Conservation (phyloP, 208 protist species). For the Wallacemonas sp. region DNA sequence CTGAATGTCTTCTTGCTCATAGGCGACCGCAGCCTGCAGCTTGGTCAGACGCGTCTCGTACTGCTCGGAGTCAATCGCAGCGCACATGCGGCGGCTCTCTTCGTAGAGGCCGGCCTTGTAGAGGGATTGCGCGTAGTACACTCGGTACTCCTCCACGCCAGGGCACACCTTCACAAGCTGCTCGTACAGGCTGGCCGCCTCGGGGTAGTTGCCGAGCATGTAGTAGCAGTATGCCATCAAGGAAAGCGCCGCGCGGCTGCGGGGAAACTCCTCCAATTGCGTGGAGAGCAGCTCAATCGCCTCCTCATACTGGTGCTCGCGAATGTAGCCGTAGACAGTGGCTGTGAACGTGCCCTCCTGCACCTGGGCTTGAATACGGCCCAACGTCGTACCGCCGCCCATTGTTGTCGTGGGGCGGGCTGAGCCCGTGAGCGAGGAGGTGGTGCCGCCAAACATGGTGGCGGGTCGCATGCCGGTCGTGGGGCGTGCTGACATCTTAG, state of each 20-base stretch:
- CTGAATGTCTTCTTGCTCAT: constrained; percentile 91
- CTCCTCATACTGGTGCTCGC: constrained; percentile 94
- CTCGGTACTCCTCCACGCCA: constrained; percentile 93
- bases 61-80: constrained; percentile 84
- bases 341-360: constrained; percentile 96
- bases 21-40: constrained; percentile 91
- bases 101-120: constrained; percentile 94
- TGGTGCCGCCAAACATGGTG: constrained; percentile 43
- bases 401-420: constrained; percentile 81
- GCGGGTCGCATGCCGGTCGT: constrained; percentile 68
- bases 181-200: constrained; percentile 89
- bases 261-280: constrained; percentile 93
- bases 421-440: constrained; percentile 31
- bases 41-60: constrained; percentile 80
- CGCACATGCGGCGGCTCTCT: constrained; percentile 86
- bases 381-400: constrained; percentile 90
- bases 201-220: constrained; percentile 91
- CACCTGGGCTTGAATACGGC: constrained; percentile 86
- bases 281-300: constrained; percentile 87
- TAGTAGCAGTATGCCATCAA: constrained; percentile 97
- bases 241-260: constrained; percentile 95
- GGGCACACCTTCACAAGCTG: constrained; percentile 92
- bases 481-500: constrained; percentile 36
- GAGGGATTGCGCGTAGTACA: constrained; percentile 95
- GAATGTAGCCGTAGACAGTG: constrained; percentile 94